Percentiles rank a stretch among this genome's conserved stretches.
phyloP scores from a whole-genome alignment of 176 grass and related monocot species.

The Carex parvula region DNA sequence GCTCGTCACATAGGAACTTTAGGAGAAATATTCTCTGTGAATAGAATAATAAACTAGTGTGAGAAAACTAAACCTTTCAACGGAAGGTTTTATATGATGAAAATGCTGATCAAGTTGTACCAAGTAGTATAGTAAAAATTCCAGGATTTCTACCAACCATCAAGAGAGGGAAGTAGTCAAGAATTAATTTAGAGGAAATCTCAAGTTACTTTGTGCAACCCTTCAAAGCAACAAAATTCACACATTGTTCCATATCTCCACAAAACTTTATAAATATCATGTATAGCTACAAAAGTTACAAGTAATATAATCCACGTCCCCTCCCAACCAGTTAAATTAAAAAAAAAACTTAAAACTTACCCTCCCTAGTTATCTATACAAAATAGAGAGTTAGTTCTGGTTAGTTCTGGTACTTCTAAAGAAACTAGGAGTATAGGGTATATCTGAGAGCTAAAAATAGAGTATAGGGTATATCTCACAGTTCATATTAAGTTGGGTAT shows the following conservation, averaged over 20 bases:
- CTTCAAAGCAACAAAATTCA: conserved; percentile 6
- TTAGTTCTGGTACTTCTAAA: background rate
- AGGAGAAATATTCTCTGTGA: conserved; percentile 83
- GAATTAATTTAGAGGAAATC: background rate
- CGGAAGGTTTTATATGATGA: background rate
- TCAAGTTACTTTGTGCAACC: background rate
- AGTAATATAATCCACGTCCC: background rate
- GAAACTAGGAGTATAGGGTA: background rate
- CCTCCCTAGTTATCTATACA: background rate
- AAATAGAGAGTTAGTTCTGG: background rate
- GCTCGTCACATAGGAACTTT: conserved; percentile 94
- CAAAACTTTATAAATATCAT: background rate
- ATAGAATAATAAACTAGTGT: conserved; percentile 5
- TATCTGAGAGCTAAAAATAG: background rate
- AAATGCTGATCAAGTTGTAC: conserved; percentile 7
- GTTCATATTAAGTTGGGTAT: background rate
- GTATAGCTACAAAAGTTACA: background rate
- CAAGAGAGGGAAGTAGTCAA: background rate
- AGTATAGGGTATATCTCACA: background rate
- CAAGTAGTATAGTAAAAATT: background rate
- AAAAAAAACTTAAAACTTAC: background rate
- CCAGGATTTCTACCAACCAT: background rate
- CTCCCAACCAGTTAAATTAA: background rate
- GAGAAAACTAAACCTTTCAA: conserved; percentile 25
- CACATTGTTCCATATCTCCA: background rate